A percentile compares a stretch with the other conserved stretches of the same genome.
Conservation (phyloP, 176 grass and related monocot genomes). For the Eragrostis curvula region DNA sequence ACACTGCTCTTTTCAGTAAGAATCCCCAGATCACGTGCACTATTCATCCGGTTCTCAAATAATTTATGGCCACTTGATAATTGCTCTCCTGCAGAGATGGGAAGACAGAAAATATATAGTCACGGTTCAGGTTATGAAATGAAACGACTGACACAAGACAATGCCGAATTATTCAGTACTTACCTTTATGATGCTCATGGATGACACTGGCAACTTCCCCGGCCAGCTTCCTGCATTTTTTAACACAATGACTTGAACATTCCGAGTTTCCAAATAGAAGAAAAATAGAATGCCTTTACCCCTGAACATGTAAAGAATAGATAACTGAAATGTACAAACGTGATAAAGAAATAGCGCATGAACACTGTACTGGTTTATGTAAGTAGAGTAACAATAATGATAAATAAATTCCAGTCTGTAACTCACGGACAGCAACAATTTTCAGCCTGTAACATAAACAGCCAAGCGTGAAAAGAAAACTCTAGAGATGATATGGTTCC, state of each 20-base stretch:
- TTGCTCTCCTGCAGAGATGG: neutral
- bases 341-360: too few relatives aligned
- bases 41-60: neutral
- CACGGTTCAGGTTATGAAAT: neutral
- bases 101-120: neutral
- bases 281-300: slow-evolving; percentile 13
- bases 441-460: neutral
- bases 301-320: slow-evolving; percentile 11
- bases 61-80: slow-evolving; percentile 3
- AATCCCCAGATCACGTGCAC: neutral
- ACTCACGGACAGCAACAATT: neutral
- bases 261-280: neutral
- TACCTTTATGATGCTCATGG: slow-evolving; percentile 28
- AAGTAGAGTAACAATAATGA: neutral
- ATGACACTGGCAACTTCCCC: neutral
- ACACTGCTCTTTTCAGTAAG: neutral
- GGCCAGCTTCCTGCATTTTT: slow-evolving; percentile 20
- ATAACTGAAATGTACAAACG: too few relatives aligned
- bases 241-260: slow-evolving; percentile 4
- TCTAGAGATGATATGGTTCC: neutral
- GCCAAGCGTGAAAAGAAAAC: neutral
- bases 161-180: neutral
- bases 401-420: slow-evolving; percentile 3
- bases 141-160: neutral
- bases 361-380: too few relatives aligned